Base-by-base conservation (phyloP, 1,284 basidiomycete species). In the Irpex sp. region DNA sequence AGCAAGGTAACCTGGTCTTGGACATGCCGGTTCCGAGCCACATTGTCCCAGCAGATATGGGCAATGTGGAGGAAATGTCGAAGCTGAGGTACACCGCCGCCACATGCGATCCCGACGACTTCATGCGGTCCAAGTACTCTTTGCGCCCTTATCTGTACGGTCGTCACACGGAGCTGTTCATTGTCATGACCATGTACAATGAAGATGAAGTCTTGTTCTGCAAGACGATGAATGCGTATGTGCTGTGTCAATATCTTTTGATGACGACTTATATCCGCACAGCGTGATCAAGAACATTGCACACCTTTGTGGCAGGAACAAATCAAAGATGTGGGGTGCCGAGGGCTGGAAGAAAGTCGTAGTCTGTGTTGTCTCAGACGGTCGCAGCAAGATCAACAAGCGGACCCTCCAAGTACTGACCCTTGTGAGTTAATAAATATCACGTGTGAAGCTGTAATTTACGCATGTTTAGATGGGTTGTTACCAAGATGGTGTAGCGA, bases 111-210 rank as follows among this genome's bases (percentile, higher is more conserved):
- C 95, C 95, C 3, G 94, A 98, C 64, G 84, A 92, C 52, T 94
- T 94, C 73, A 86, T 87, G 83, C 74, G 79, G 35, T 82, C 82
- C 59, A 87, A 88, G 64, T 96, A 94, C 74, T 86, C 89, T 1
- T 82, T 97, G 14, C 80, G 94, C 21, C 94, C 87, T n/a, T 94
- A 89, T 73, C 82, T 96, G 1, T 87, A 87, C 69, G 86, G 87
- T 21, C 87, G 95, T 51, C 84, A 87, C 65, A 98, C 96, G 0
- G 96, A 98, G 76, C 81, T 98, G 6, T 93, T 98, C 72, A 95
- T 98, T 68, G 93, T 94, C 57, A 93, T 94, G 90, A 94, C 93
- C 52, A 94, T 94, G 90, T 94, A 98, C 77, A 98, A 98, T 74
- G 96, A 98, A 76, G 92, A 96, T 71, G 92, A 96, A 67, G 82